Base-by-base conservation (phyloP, 1,284 basidiomycete genomes). In the Golubevia pallescens region DNA sequence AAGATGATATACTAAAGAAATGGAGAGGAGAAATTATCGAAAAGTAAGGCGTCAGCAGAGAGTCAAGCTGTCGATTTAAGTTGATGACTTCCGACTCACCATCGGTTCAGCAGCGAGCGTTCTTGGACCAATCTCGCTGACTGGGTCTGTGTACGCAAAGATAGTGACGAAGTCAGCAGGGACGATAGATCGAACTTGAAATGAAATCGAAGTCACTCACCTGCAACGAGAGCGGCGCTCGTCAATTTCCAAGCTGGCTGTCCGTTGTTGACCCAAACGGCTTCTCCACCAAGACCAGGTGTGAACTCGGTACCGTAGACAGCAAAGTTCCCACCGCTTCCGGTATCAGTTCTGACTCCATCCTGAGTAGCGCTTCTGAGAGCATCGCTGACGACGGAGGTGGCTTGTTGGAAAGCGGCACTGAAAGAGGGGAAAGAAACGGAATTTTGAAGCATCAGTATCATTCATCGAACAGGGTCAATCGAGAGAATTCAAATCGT, bases 261-360 rank as follows among this genome's bases (percentile, higher is more conserved):
- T 23, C 79, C 81, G 32, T 84, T 76, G 4, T 81, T 68, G 67
- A 77, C 84, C 74, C 77, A 85, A 1, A 74, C 80, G 23, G 83
- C 69, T 24, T 69, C 69, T 51, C 77, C 63, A 55, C 64, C 81
- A n/a, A n/a, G n/a, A 52, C 84, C 81, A 0, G 82, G 81, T 10
- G 51, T 65, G 64, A 73, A 85, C 57, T 82, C 81, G 55, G 82
- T 66, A 51, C 80, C 82, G 48, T 76, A 75, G 28, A 34, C 67
- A 56, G 72, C 65, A 20, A 70, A 77, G 10, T 69, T 58, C 14
- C 58, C 58, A 1, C 28, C 51, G 1, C 2, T 24, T 2, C 24
- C 23, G 8, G 60, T 20, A 20, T 42, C 21, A 4, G 51, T 60
- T 38, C 34, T 38, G 34, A 38, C 34, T 38, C 34, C 34, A 5